Conservation (phyloP, 2,329 filamentous ascomycete species). For the Lecanicillium sp. region DNA sequence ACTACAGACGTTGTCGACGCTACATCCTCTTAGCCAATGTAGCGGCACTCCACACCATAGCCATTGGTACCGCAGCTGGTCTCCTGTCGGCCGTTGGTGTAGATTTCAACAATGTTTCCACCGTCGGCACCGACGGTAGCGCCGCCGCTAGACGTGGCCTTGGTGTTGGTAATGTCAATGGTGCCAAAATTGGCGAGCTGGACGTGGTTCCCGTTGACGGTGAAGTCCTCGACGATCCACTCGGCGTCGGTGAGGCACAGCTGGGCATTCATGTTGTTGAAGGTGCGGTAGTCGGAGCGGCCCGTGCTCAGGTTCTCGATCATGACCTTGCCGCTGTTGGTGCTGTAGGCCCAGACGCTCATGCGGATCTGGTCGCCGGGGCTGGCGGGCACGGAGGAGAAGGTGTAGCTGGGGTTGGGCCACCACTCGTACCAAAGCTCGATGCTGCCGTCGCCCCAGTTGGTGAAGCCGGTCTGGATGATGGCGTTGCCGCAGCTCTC, state of each 20-base stretch:
- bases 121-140: constrained; percentile 13
- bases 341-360: constrained; percentile 20
- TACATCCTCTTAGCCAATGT: constrained; percentile 3
- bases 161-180: constrained; percentile 8
- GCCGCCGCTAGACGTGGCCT: constrained; percentile 22
- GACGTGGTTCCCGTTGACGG: constrained; percentile 18
- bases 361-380: constrained; percentile 20
- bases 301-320: constrained; percentile 43
- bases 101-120: constrained; percentile 4
- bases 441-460: constrained; percentile 27
- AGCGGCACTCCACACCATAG: not conserved
- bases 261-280: constrained; percentile 24
- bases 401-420: constrained; percentile 32
- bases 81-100: not conserved
- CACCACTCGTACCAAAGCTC: constrained; percentile 38
- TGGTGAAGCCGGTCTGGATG: constrained; percentile 35
- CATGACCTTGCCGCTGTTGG: constrained; percentile 17
- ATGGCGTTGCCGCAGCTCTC: constrained; percentile 28
- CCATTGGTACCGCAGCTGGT: constrained; percentile 5
- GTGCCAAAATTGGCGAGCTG: constrained; percentile 14
- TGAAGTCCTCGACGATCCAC: constrained; percentile 47
- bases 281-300: constrained; percentile 41
- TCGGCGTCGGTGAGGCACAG: constrained; percentile 50
- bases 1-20: too few relatives aligned
- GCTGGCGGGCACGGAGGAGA: constrained; percentile 21